Evolutionary conservation across 2,329 filamentous ascomycete species (phyloP), one percentile per base, ranked within the genome.

Genomic region (Sporothrix sp.): DNA sequence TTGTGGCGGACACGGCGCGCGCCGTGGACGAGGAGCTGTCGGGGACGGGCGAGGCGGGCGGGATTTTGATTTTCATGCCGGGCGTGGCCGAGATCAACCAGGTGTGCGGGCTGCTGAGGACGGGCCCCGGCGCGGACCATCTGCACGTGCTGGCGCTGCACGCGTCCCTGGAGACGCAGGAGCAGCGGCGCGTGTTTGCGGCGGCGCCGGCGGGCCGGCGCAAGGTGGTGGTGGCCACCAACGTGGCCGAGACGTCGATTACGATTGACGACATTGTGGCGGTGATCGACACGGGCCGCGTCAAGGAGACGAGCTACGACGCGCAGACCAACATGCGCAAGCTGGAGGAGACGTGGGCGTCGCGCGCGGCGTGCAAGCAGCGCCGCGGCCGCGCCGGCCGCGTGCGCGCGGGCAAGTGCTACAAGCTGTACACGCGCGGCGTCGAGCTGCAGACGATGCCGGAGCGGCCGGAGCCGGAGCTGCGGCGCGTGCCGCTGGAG

Each of bases 251-350:
- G 65, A 98, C 93, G 0, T 97, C 93, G 2, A 97, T 98, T 64
- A 98, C 93, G 0, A 98, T 98, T 54, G 90, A 96, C 62, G 93
- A 98, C 62, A 87, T 98, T 48, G 86, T 97, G 2, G 91, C 87
- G 2, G 93, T 98, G 40, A 91, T 98, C 56, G 93, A 98, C 64
- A 93, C 85, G 10, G 93, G 93, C 25, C 83, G 88, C 48, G 93
- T 98, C 53, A 98, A 98, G 63, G 91, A 98, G 66, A 98, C 90
- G 0, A 91, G 87, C 63, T 97, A 90, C 60, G 93, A 97, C 63
- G 81, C 88, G 0, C 78, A 84, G 56, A 95, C 85, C 63, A 95
- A 95, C 63, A 95, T 97, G 82, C 85, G 94, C 38, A 89, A 87
- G 60, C 79, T 98, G 1, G 85, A 91, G 58, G 93, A 98, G 69